Evolutionary conservation across 1,139 yeast genomes (phyloP).

Genomic region (Hyphopichia khmerensis): DNA sequence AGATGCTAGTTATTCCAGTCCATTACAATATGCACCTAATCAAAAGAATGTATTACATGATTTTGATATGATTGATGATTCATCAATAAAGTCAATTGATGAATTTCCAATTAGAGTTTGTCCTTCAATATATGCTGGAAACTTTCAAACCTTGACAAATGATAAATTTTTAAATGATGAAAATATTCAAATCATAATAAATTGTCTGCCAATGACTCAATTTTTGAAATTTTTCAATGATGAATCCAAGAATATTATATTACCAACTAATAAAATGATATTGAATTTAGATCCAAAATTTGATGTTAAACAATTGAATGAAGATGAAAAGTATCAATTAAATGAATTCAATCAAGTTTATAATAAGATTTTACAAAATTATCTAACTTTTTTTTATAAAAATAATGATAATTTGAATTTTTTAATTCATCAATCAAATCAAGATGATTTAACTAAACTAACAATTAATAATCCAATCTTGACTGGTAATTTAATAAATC

Average conservation of each 20-base stretch:
- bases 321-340: constrained; percentile 19
- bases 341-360: constrained; percentile 26
- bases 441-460: constrained; percentile 15
- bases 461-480: constrained; percentile 36
- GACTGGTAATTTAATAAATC: constrained; percentile 37
- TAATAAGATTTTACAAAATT: constrained; percentile 40
- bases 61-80: not conserved
- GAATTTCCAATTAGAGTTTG: constrained; percentile 19
- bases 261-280: constrained; percentile 41
- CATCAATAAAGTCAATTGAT: not conserved
- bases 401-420: constrained; percentile 29
- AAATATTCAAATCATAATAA: constrained; percentile 40
- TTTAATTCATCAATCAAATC: constrained; percentile 24
- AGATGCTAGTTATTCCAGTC: not conserved
- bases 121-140: constrained; percentile 33
- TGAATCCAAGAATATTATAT: constrained; percentile 17
- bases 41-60: not conserved
- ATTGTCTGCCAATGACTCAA: constrained; percentile 36
- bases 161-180: constrained; percentile 18
- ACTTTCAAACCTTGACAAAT: constrained; percentile 17
- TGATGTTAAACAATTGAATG: constrained; percentile 16
- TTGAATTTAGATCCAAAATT: constrained; percentile 41
- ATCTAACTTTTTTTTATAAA: constrained; percentile 35
- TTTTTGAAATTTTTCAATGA: constrained; percentile 27
- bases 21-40: not conserved